Evolutionary conservation across 306 rosid species (phyloP), one percentile per base, ranked within the genome.

Genomic region (Elaeagnus macrophylla): DNA sequence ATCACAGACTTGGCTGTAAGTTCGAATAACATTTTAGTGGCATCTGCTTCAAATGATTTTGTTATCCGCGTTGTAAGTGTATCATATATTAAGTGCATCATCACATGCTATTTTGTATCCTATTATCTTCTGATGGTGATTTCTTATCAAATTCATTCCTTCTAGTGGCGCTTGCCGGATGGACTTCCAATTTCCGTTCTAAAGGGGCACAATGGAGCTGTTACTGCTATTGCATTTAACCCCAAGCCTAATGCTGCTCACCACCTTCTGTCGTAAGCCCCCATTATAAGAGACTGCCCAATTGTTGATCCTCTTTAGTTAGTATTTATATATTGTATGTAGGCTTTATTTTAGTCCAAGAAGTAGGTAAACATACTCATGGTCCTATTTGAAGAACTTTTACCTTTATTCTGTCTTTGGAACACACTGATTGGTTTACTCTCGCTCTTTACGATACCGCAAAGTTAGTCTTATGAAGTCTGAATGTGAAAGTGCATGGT

Each of bases 151-250:
- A 25, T 25, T 25, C 32, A 62, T 53, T 67, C 51, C 63, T 55
- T 69, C 58, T 74, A 88, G 96, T 88, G 96, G 96, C 90, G 94
- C 67, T 75, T 88, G 75, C 90, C 90, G 35, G 90, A 88, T 72
- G 96, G 96, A 62, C 60, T 75, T 79, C 90, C 90, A 7, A 80
- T 88, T 65, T 88, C 96, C 32, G 90, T 88, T 69, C 81, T 88
- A 64, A 81, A 84, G 66, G 96, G 96, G 41, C 96, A 88, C 75
- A 78, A 74, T 25, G 90, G 88, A 41, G 82, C 85, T 61, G 96
- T 88, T 60, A 88, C 86, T 72, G 82, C 96, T 42, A 88, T 88
- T 59, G 85, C 85, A 53, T 88, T 88, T 67, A 88, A 94, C 77
- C 96, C 96, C 56, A 82, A 75, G 63, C 91, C 77, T 37, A 62